Base-by-base conservation (phyloP, 1,139 yeast genomes). In the Lodderomyces margitis region DNA sequence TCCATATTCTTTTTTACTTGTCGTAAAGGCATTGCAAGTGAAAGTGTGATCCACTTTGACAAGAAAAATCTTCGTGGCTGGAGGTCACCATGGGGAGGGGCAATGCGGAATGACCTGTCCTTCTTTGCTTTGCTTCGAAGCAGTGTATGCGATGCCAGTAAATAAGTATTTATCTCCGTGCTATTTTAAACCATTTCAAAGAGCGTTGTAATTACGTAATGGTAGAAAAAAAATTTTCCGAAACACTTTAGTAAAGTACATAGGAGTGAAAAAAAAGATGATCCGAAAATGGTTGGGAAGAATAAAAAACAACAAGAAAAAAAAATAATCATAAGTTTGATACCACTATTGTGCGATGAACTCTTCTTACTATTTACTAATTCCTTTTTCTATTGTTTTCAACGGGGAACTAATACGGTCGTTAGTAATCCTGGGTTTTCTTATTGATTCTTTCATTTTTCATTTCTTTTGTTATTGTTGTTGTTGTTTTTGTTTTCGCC, bases 201-300 rank as follows among this genome's bases (percentile, higher is more conserved):
- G n/a, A n/a, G n/a, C n/a, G n/a, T n/a, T n/a, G n/a, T 16, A 27
- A 27, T 27, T 28, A 28, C 32, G 32, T 28, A 14, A 28, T 28
- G 32, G 32, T 12, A 11, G 16, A 28, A 28, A 28, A 4, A 24
- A 7, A 24, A 24, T 28, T 28, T 28, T 28, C 16, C 32, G 19
- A 19, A 28, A 19, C 14, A 14, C 19, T 10, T 11, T 28, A 9
- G 16, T 19, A 8, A 15, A 28, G 16, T 3, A 28, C 14, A 8
- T 9, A 8, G 7, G 11, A 23, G 25, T 10, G n/a, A n/a, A 25
- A 25, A n/a, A 4, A 12, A 10, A 25, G 9, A n/a, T 25, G 12
- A 25, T 25, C 30, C 30, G 30, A 25, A 25, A n/a, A 5, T 23
- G n/a, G 30, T 25, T 25, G 32, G 19, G 32, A 10, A 28, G 7